Evolutionary conservation across 23 red algal species (phyloP), one percentile per base, ranked within the genome.

Genomic region (Agarophyton chilense): DNA sequence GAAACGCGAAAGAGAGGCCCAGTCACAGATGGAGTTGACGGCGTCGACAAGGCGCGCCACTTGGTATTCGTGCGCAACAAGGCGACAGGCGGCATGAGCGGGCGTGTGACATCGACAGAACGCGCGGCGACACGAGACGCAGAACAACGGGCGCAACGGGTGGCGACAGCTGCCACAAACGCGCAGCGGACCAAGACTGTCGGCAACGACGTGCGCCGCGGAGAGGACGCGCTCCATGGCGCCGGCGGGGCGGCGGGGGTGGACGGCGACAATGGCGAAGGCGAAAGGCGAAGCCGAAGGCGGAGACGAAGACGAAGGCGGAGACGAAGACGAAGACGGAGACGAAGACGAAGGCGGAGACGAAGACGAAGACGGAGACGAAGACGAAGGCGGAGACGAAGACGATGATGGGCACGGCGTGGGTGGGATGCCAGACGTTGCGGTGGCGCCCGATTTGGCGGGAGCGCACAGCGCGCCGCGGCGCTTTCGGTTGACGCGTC

Each of bases 151-250:
- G 40, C 17, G 68, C 16, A 49, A 21, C 39, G 68, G 40, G 1
- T 29, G 40, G 0, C 8, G 6, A 25, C 68, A 74, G 41, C n/a
- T 4, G 10, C 16, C 40, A 33, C 68, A 74, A 1, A 17, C 17
- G 19, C n/a, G 38, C 21, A 49, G 40, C 43, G 43, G 8, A 1
- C 14, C 29, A 10, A 47, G 40, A 5, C 7, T 12, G 19, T 47
- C 29, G 29, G 43, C 68, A 39, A 21, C 38, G 68, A 49, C 2
- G 14, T 28, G 40, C n/a, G 68, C 40, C 21, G 41, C 68, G 68
- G 68, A 34, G 39, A 74, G 38, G 29, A 33, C 68, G 24, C 43
- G 68, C 68, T 74, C 29, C 68, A 74, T 74, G 38, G 68, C 68
- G 68, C 34, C 13, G 25, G 34, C 38, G 34, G 16, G 4, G 4